Evolutionary conservation across 371 early-diverging fungal species (phyloP).

Genomic region (Nosema muscidifuracis): DNA sequence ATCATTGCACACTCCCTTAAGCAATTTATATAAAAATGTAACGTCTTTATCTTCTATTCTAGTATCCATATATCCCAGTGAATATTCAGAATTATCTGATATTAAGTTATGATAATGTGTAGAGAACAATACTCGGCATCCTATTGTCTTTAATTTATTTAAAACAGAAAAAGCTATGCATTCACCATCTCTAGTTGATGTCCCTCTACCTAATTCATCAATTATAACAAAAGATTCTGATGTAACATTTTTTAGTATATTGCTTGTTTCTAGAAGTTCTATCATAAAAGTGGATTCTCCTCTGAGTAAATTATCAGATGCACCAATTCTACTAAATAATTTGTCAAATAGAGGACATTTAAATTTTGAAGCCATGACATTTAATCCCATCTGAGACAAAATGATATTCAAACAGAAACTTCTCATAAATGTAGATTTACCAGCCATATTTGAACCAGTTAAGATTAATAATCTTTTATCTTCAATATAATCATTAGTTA

Average conservation of each 20-base stretch:
- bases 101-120: conserved; percentile 93
- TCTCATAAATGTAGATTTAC: conserved; percentile 74
- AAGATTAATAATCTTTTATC: conserved; percentile 74
- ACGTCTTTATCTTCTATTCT: conserved; percentile 66
- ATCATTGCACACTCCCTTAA: conserved; percentile 71
- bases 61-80: conserved; percentile 45
- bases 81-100: conserved; percentile 66
- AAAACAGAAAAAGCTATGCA: conserved; percentile 89
- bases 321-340: conserved; percentile 69
- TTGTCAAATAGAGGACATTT: conserved; percentile 72
- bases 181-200: conserved; percentile 90
- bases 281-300: conserved; percentile 99
- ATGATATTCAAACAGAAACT: conserved; percentile 85
- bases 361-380: conserved; percentile 73
- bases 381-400: conserved; percentile 92
- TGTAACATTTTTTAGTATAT: conserved; percentile 82
- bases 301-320: conserved; percentile 71
- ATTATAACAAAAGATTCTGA: conserved; percentile 84
- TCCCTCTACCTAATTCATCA: conserved; percentile 98
- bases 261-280: conserved; percentile 85
- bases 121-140: conserved; percentile 70
- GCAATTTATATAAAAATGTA: conserved; percentile 87
- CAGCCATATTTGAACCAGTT: conserved; percentile 94
- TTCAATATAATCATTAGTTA: conserved; percentile 72
- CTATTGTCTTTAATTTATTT: conserved; percentile 67